These are phyloP conservation scores for Ceratocystis variospora DNA, from an alignment of 2,329 filamentous ascomycete genomes.

Conservation along the genomic window DNA sequence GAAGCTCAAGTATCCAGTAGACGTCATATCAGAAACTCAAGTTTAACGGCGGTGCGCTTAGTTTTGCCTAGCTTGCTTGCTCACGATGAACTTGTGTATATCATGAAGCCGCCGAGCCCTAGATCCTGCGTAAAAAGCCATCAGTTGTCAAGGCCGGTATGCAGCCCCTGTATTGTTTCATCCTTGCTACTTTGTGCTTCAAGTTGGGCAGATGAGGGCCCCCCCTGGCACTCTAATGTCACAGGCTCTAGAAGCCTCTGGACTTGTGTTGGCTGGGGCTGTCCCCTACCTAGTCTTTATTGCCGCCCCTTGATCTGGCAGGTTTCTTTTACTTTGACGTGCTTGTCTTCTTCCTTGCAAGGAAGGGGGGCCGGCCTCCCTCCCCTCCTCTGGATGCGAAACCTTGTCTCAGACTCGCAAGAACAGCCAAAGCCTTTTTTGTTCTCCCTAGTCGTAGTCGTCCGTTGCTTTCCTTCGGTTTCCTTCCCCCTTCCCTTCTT, in stretches of 20 bases:
- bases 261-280: neutral
- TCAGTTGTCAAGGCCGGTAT: neutral
- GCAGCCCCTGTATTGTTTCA: conserved; percentile 6
- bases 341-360: neutral
- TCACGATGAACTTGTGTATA: no score
- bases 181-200: neutral
- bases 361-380: no score
- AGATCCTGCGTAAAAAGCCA: no score
- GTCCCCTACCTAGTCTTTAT: neutral
- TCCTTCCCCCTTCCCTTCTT: conserved; percentile 14
- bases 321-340: neutral
- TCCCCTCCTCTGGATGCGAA: neutral
- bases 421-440: neutral
- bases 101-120: no score
- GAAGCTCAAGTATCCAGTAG: neutral
- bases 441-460: neutral
- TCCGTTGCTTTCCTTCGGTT: neutral
- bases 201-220: neutral
- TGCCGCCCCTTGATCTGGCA: neutral
- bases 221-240: neutral
- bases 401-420: conserved; percentile 4
- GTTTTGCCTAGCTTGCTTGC: no score
- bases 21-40: no score
- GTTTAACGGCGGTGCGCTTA: no score
- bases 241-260: neutral